These are phyloP conservation scores for Cordyceps cicadae DNA, from an alignment of 2,329 filamentous ascomycete species.

Conservation along the genomic window DNA sequence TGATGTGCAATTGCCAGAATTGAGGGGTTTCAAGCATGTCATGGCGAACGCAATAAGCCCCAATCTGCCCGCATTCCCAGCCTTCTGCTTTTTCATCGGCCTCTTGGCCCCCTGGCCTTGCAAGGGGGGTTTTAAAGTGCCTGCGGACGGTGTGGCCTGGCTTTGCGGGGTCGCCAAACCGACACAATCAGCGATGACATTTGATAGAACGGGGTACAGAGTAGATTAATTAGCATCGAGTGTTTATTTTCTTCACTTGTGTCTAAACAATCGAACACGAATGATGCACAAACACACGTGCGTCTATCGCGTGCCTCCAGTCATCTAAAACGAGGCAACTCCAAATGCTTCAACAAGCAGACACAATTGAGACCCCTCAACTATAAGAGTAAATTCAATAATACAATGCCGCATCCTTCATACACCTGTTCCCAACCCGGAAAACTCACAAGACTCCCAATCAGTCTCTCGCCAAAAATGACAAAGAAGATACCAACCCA, in stretches of 20 bases:
- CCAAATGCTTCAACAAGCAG: conserved; percentile 4
- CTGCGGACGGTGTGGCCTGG: too few relatives aligned
- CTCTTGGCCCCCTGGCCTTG: too few relatives aligned
- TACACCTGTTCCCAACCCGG: conserved; percentile 1
- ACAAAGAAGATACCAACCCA: conserved; percentile 9
- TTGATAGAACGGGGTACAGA: not conserved
- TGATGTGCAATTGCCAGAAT: too few relatives aligned
- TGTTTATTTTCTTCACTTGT: not conserved
- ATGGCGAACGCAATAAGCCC: too few relatives aligned
- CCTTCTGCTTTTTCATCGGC: too few relatives aligned
- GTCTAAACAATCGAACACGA: not conserved
- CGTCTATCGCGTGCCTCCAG: not conserved
- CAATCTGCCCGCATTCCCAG: too few relatives aligned
- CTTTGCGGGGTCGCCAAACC: too few relatives aligned
- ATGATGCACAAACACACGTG: not conserved
- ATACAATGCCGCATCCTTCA: not conserved
- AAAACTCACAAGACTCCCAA: not conserved
- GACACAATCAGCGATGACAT: not conserved
- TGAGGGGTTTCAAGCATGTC: too few relatives aligned
- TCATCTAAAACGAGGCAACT: conserved; percentile 6
- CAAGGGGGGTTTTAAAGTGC: too few relatives aligned
- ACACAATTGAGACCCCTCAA: not conserved
- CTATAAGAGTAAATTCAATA: not conserved
- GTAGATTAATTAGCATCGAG: not conserved
- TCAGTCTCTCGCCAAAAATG: not conserved